phyloP scores from a whole-genome alignment of 2,329 filamentous ascomycete species.

The Hypoxylon sp. region DNA sequence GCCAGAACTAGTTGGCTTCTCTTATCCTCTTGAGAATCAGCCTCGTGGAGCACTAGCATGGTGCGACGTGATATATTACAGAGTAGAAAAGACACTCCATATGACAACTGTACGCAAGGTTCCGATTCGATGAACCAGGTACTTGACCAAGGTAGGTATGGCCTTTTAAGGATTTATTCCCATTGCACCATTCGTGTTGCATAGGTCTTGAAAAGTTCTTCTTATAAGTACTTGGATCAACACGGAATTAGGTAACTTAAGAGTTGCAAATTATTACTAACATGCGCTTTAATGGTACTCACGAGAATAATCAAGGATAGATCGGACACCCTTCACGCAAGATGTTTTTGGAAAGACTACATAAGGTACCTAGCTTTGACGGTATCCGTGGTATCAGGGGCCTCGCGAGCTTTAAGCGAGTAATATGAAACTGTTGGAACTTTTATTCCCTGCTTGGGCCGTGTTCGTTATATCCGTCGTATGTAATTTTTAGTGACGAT shows the following conservation, averaged over 20 bases:
- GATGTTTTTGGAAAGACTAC: neutral
- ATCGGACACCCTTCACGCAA: too few relatives aligned
- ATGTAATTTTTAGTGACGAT: neutral
- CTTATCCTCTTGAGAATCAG: neutral
- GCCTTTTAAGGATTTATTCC: neutral
- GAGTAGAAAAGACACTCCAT: neutral
- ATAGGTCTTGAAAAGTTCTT: neutral
- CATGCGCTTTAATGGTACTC: neutral
- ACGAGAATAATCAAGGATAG: too few relatives aligned
- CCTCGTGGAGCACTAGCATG: conserved; percentile 1
- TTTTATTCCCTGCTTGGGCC: neutral
- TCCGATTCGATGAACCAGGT: neutral
- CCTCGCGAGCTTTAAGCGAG: neutral
- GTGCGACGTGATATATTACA: conserved; percentile 11
- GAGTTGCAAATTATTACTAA: neutral
- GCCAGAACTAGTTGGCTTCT: neutral
- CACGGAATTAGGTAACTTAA: too few relatives aligned
- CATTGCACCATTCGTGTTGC: neutral
- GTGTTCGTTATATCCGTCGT: neutral
- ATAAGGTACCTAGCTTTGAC: neutral
- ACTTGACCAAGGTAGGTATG: too few relatives aligned
- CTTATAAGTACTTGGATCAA: neutral
- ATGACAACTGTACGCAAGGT: too few relatives aligned
- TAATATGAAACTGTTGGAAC: neutral
- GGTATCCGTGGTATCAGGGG: neutral